Evolutionary conservation across 352 stramenopile species (phyloP), one percentile per base, ranked within the genome.

Genomic region (Pythium guiyangense): DNA sequence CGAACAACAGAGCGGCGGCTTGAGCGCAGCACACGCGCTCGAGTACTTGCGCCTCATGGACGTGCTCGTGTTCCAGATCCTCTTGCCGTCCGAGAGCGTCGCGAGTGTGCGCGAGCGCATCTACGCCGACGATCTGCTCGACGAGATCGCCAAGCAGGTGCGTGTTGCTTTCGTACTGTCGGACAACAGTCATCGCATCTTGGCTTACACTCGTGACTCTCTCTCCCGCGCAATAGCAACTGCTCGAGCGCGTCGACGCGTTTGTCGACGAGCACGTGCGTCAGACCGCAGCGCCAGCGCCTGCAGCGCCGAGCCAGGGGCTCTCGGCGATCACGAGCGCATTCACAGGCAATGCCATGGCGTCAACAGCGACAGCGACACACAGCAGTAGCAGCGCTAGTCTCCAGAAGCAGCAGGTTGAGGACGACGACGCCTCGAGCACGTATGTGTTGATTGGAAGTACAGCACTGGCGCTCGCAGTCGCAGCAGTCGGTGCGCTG

Each of bases 71-170:
- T 52, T 84, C 56, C 67, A 85, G 50, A 61, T 88, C 20, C 37
- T 88, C 25, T 55, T 85, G 39, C 67, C 73, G 5, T 69, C 67
- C 18, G 69, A 82, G 53, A 76, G 65, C 17, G 46, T 73, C 12
- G 50, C 70, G 15, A 57, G 61, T 40, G 77, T 79, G 15, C 59
- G 49, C 25, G 44, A 63, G 4, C 73, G 71, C 45, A 69, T 88
- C 27, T 62, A 57, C 1, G 51, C 49, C 0, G 74, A 88, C 54
- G 39, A 34, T 8, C 51, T 77, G 39, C 51, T 90, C 29, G 71
- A 85, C 18, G 69, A 81, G 45, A 54, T 55, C 6, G 61, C 56
- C 9, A 86, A 86, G 40, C 51, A 78, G 69, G 78, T 86, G 57
- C 4, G 60, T 10, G n/a, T 15, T 3, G 20, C 18, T 5, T 6